Conservation (phyloP, 2,329 filamentous ascomycete genomes). For the Apiospora malaysiana region DNA sequence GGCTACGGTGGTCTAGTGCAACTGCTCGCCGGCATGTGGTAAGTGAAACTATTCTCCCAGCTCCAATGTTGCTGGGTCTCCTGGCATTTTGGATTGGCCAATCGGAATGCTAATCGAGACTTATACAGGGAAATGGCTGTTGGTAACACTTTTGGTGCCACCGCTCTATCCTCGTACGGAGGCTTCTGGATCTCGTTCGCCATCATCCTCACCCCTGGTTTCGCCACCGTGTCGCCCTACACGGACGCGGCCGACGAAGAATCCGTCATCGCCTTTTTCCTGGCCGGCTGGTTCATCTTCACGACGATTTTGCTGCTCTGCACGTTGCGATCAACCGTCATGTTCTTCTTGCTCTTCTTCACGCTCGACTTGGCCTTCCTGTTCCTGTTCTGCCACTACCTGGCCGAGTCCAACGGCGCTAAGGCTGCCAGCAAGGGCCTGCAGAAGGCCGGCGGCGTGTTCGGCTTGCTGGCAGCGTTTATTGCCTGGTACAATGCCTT, state of each 20-base stretch:
- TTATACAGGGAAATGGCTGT: constrained; percentile 77
- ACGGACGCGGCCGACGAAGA: constrained; percentile 40
- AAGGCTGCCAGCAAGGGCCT: constrained; percentile 52
- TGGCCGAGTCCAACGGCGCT: constrained; percentile 58
- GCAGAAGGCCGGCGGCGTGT: constrained; percentile 75
- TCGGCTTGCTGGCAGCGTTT: constrained; percentile 82
- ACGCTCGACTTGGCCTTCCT: constrained; percentile 78
- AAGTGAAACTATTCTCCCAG: constrained; percentile 44
- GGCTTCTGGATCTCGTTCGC: constrained; percentile 83
- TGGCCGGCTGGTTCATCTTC: constrained; percentile 86
- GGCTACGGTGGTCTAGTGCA: constrained; percentile 82
- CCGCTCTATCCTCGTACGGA: constrained; percentile 80
- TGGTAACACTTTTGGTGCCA: constrained; percentile 88
- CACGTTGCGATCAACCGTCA: constrained; percentile 78
- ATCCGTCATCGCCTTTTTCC: constrained; percentile 75
- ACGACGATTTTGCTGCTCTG: constrained; percentile 75
- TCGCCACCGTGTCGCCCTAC: constrained; percentile 61
- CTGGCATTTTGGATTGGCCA: neutral
- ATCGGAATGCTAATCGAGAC: constrained; percentile 25
- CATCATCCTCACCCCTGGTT: constrained; percentile 73
- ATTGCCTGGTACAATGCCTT: constrained; percentile 87
- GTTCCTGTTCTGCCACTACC: constrained; percentile 70
- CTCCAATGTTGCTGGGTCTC: neutral
- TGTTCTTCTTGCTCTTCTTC: constrained; percentile 81
- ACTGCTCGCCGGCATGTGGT: constrained; percentile 87